Conservation (phyloP, 345 rosid species). For the Iberis pinnata region DNA sequence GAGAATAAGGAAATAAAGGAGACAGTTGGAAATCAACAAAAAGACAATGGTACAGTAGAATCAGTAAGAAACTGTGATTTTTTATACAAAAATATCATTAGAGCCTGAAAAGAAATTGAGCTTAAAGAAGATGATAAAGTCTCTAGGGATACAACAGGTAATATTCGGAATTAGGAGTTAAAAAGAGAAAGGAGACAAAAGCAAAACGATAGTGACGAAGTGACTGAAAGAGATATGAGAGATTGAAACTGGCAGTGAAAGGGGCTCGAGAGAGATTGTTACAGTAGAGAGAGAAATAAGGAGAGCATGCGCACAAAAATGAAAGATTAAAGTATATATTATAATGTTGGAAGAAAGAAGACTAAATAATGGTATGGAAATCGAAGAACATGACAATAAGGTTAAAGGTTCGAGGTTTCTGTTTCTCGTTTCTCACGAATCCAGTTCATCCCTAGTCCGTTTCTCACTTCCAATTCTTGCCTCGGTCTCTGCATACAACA, state of each 20-base stretch:
- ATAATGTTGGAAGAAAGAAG: too few relatives aligned
- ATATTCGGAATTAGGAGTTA: constrained; percentile 17
- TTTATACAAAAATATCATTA: neutral
- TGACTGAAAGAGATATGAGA: constrained; percentile 25
- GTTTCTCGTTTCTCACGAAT: constrained; percentile 29
- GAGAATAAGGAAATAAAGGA: constrained; percentile 22
- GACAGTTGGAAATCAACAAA: constrained; percentile 22
- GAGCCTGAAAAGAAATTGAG: constrained; percentile 4
- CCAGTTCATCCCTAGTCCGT: constrained; percentile 25
- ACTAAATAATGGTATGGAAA: too few relatives aligned
- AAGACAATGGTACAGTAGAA: constrained; percentile 28
- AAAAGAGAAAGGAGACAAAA: constrained; percentile 22
- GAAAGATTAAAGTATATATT: too few relatives aligned
- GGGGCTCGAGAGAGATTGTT: constrained; percentile 36
- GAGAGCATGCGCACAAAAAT: constrained; percentile 28
- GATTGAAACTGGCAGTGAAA: constrained; percentile 21
- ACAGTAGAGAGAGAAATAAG: constrained; percentile 11
- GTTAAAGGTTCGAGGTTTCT: constrained; percentile 24
- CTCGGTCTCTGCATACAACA: constrained; percentile 8
- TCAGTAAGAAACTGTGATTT: constrained; percentile 1
- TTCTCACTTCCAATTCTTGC: constrained; percentile 25
- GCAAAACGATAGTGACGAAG: constrained; percentile 22
- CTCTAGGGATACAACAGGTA: constrained; percentile 9
- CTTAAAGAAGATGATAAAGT: constrained; percentile 4
- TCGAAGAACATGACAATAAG: constrained; percentile 15